Percentiles rank a stretch among this genome's conserved stretches.
Conservation (phyloP, 2,329 filamentous ascomycete species). For the Sarocladium strictum region DNA sequence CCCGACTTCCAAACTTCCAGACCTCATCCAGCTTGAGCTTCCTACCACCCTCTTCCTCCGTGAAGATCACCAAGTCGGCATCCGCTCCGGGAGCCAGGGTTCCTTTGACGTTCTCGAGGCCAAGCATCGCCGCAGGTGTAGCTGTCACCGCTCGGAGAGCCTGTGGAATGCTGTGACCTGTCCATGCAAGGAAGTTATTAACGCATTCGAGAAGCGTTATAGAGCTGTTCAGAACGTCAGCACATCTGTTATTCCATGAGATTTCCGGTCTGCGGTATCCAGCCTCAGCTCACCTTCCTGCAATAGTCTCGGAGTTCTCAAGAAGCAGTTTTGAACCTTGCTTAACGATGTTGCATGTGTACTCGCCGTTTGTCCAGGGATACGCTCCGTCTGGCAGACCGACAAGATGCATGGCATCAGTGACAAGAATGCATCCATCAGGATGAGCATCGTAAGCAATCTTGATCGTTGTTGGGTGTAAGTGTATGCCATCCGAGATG, state of each 20-base stretch:
- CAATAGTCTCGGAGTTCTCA: slow-evolving; percentile 73
- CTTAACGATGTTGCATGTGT: slow-evolving; percentile 57
- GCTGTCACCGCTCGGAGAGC: slow-evolving; percentile 68
- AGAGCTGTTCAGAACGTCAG: slow-evolving; percentile 36
- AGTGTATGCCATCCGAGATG: slow-evolving; percentile 84
- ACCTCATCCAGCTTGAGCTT: slow-evolving; percentile 65
- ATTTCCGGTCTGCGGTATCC: not conserved
- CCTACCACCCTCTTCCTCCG: slow-evolving; percentile 42
- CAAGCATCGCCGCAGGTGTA: slow-evolving; percentile 73
- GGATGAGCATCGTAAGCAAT: slow-evolving; percentile 86
- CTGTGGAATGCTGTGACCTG: slow-evolving; percentile 59
- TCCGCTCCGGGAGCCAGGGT: slow-evolving; percentile 56
- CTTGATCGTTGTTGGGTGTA: slow-evolving; percentile 82
- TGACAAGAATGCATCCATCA: slow-evolving; percentile 79
- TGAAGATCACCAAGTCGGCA: slow-evolving; percentile 64
- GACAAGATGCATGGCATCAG: slow-evolving; percentile 84
- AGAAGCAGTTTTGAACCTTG: slow-evolving; percentile 66
- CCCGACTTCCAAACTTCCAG: slow-evolving; percentile 67
- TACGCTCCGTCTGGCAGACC: slow-evolving; percentile 81
- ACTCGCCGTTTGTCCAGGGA: slow-evolving; percentile 72
- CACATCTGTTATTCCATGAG: too few species aligned
- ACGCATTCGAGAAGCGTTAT: slow-evolving; percentile 76
- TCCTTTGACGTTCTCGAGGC: slow-evolving; percentile 62
- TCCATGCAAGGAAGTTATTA: slow-evolving; percentile 74
- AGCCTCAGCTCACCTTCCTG: slow-evolving; percentile 54